These are phyloP conservation scores for Stagonosporopsis tanaceti DNA, from an alignment of 2,329 filamentous ascomycete genomes.

Conservation along the genomic window DNA sequence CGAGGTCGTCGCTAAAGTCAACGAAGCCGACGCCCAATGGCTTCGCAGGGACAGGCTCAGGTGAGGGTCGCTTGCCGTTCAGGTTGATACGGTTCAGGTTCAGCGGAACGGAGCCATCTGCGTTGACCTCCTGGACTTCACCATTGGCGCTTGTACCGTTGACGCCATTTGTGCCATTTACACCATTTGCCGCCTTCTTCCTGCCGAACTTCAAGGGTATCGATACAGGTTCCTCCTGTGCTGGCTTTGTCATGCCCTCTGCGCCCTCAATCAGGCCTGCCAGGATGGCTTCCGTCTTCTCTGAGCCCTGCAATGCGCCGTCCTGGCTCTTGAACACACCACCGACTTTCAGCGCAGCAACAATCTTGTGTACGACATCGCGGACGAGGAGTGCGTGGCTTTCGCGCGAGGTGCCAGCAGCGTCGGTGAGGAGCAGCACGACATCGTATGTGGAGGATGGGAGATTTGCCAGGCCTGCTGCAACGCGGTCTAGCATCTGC, in stretches of 20 bases:
- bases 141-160: slow-evolving; percentile 32
- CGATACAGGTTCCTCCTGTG: slow-evolving; percentile 64
- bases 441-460: slow-evolving; percentile 81
- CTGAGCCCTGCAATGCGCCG: slow-evolving; percentile 62
- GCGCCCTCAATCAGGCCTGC: slow-evolving; percentile 74
- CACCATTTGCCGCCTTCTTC: slow-evolving; percentile 61
- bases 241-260: slow-evolving; percentile 77
- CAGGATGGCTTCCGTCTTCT: slow-evolving; percentile 81
- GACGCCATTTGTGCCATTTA: slow-evolving; percentile 25
- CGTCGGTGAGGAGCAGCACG: slow-evolving; percentile 83
- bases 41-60: slow-evolving; percentile 42
- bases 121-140: slow-evolving; percentile 32
- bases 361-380: slow-evolving; percentile 72
- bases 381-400: slow-evolving; percentile 71
- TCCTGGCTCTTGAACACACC: slow-evolving; percentile 75
- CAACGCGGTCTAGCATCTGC: slow-evolving; percentile 96
- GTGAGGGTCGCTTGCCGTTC: slow-evolving; percentile 55
- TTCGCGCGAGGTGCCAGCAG: slow-evolving; percentile 70
- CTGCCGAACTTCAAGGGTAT: slow-evolving; percentile 71
- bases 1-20: slow-evolving; percentile 71
- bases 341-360: slow-evolving; percentile 73
- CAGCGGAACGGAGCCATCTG: slow-evolving; percentile 50
- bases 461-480: slow-evolving; percentile 80
- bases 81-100: slow-evolving; percentile 38
- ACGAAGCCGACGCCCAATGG: slow-evolving; percentile 56